A percentile compares a stretch with the other conserved stretches of the same genome.
Evolutionary conservation across 2,329 filamentous ascomycete genomes (phyloP).

Genomic region (Pezicula rhizophila): DNA sequence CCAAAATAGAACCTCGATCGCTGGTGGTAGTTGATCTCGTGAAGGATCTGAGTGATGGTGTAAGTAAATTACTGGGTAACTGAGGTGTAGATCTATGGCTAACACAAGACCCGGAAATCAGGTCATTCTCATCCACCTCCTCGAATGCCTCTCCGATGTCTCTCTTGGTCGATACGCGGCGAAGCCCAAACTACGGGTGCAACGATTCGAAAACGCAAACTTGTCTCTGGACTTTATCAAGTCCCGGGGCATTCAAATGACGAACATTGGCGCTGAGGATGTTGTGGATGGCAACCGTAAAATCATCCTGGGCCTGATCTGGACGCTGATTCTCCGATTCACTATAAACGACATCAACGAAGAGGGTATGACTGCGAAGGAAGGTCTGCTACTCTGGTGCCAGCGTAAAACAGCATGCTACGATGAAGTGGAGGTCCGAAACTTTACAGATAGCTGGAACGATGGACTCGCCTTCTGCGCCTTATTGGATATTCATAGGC

Average conservation of each 20-base stretch:
- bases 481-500: conserved; percentile 90
- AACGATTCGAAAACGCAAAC: conserved; percentile 98
- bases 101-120: conserved; percentile 30
- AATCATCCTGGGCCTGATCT: conserved; percentile 94
- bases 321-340: conserved; percentile 95
- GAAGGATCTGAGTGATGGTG: conserved; percentile 85
- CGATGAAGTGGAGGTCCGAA: conserved; percentile 89
- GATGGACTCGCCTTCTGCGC: conserved; percentile 96
- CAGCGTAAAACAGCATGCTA: conserved; percentile 98
- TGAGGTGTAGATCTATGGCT: background rate
- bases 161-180: conserved; percentile 95
- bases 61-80: conserved; percentile 43
- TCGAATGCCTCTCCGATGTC: conserved; percentile 92
- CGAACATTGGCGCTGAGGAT: conserved; percentile 96
- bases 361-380: conserved; percentile 95
- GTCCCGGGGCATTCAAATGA: conserved; percentile 87
- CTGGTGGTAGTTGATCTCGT: conserved; percentile 84
- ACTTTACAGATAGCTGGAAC: conserved; percentile 96
- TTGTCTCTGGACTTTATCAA: conserved; percentile 91
- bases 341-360: conserved; percentile 99
- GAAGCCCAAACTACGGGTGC: conserved; percentile 91
- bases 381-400: conserved; percentile 92
- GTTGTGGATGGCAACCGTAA: conserved; percentile 97
- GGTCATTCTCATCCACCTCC: conserved; percentile 92
- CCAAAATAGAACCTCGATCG: conserved; percentile 75